A percentile compares a stretch with the other conserved stretches of the same genome.
Conservation (phyloP, 2,329 filamentous ascomycete species). For the Botrytis fabae region DNA sequence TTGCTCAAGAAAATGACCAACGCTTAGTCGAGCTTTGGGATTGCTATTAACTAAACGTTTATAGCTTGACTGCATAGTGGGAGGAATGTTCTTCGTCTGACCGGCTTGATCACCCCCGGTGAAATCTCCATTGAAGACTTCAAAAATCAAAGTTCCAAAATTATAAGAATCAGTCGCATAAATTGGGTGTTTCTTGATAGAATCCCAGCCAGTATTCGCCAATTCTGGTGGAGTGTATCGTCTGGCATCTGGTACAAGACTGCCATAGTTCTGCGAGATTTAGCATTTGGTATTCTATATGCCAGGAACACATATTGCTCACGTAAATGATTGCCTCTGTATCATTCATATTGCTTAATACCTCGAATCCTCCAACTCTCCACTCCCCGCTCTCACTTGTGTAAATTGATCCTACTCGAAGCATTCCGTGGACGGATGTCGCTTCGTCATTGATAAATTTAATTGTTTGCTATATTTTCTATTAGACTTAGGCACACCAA, state of each 20-base stretch:
- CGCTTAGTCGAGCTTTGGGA: constrained; percentile 82
- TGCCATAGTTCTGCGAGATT: constrained; percentile 70
- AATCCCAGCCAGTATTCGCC: constrained; percentile 84
- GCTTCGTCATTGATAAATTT: constrained; percentile 97
- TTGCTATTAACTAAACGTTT: constrained; percentile 85
- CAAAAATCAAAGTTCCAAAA: constrained; percentile 80
- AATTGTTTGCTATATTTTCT: constrained; percentile 66
- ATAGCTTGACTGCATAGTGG: constrained; percentile 87
- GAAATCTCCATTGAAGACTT: constrained; percentile 89
- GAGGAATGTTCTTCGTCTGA: constrained; percentile 82
- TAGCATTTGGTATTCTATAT: constrained; percentile 6
- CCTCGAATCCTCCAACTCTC: constrained; percentile 93
- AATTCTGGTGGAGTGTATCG: constrained; percentile 88
- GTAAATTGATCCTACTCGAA: constrained; percentile 85
- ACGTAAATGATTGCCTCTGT: constrained; percentile 92
- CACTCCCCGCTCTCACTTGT: constrained; percentile 96
- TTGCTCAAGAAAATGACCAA: constrained; percentile 86
- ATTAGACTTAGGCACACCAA: constrained; percentile 9
- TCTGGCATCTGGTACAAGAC: constrained; percentile 79
- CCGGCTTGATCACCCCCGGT: constrained; percentile 74
- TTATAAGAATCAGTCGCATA: constrained; percentile 85
- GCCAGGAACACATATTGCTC: constrained; percentile 9
- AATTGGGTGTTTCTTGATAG: constrained; percentile 78
- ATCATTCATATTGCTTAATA: constrained; percentile 92
- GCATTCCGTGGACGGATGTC: constrained; percentile 82